Conservation (phyloP, 768 basidiomycete genomes). For the Leucocoprinus birnbaumii region DNA sequence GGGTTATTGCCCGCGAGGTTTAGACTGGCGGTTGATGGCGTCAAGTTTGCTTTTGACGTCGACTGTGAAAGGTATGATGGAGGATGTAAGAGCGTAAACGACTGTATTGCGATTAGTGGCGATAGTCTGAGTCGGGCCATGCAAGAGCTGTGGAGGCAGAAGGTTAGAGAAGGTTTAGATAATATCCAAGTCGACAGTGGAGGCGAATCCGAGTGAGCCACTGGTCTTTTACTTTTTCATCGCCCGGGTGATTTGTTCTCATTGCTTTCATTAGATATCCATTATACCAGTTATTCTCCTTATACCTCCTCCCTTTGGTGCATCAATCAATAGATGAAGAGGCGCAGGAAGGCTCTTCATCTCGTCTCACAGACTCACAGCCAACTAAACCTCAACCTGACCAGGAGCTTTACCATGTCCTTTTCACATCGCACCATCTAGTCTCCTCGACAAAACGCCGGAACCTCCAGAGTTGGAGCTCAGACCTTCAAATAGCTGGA, state of each 20-base stretch:
- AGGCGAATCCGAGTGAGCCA: conserved; percentile 27
- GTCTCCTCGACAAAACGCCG: conserved; percentile 62
- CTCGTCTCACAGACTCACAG: conserved; percentile 9
- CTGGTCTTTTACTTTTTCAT: not conserved
- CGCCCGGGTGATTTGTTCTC: not conserved
- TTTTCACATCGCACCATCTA: conserved; percentile 75
- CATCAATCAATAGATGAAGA: conserved; percentile 32
- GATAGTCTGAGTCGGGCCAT: conserved; percentile 40
- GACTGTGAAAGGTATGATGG: conserved; percentile 10
- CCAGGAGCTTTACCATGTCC: conserved; percentile 43
- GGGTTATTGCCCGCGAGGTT: conserved; percentile 4
- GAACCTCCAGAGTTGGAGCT: conserved; percentile 52
- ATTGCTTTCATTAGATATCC: conserved; percentile 45
- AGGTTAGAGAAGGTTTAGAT: conserved; percentile 33
- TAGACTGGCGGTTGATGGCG: conserved; percentile 7
- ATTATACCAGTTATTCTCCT: conserved; percentile 54
- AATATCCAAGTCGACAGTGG: conserved; percentile 32
- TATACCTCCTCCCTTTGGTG: conserved; percentile 55
- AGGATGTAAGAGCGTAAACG: conserved; percentile 9
- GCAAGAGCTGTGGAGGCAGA: conserved; percentile 46
- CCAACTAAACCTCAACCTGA: not conserved
- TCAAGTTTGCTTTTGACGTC: conserved; percentile 9
- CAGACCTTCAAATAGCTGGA: conserved; percentile 50
- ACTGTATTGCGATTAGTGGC: conserved; percentile 35
- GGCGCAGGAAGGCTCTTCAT: not conserved